These are phyloP conservation scores for Mucor piriformis DNA, from an alignment of 371 early-diverging fungal genomes.

Conservation along the genomic window DNA sequence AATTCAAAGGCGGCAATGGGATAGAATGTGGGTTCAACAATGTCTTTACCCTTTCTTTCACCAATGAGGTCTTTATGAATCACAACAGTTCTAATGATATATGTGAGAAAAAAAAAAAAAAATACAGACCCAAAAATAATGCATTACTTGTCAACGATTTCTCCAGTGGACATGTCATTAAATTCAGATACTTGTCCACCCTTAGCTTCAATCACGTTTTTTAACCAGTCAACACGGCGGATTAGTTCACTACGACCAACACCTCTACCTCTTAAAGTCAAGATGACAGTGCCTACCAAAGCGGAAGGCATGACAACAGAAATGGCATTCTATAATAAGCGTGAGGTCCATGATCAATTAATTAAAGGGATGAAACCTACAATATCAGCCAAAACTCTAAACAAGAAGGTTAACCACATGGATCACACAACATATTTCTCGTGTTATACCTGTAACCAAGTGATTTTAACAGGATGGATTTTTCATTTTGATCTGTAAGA, in stretches of 20 bases:
- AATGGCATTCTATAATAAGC: constrained; percentile 49
- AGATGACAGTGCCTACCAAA: constrained; percentile 77
- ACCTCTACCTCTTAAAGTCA: constrained; percentile 85
- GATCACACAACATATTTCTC: not conserved
- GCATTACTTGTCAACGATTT: constrained; percentile 65
- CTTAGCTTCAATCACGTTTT: constrained; percentile 65
- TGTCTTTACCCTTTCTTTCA: constrained; percentile 64
- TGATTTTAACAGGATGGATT: constrained; percentile 51
- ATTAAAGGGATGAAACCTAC: constrained; percentile 38
- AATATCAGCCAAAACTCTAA: constrained; percentile 71
- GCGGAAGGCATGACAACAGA: constrained; percentile 89
- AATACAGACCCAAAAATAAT: not conserved
- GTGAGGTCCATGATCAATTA: not conserved
- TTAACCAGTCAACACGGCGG: constrained; percentile 83
- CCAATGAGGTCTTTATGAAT: constrained; percentile 81
- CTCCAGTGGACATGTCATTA: constrained; percentile 68
- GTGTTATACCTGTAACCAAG: constrained; percentile 57
- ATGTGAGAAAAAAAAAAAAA: not conserved
- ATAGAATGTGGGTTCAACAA: constrained; percentile 88
- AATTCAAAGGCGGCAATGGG: constrained; percentile 86
- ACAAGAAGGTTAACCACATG: constrained; percentile 7
- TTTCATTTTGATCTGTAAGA: constrained; percentile 31
- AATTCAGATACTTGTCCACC: constrained; percentile 88
- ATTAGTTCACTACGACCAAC: constrained; percentile 84
- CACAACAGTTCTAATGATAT: constrained; percentile 36